Percentiles rank a stretch among this genome's conserved stretches.
phyloP scores from a whole-genome alignment of 306 rosid species.

The Dryas drummondii region DNA sequence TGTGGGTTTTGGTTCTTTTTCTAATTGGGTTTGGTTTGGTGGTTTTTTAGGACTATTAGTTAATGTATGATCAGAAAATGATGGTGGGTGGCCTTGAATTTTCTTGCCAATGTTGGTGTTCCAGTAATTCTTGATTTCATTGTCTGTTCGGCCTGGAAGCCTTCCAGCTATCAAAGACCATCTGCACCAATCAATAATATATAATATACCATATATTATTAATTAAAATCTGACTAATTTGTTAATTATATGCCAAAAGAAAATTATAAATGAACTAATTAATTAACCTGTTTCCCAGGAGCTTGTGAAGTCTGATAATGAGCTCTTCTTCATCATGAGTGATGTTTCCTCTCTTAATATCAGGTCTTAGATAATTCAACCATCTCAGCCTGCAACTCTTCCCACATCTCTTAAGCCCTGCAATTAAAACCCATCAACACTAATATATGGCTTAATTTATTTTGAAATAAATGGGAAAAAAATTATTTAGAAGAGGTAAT shows the following conservation, averaged over 20 bases:
- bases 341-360: constrained; percentile 51
- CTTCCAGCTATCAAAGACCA: constrained; percentile 82
- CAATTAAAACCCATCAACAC: background rate
- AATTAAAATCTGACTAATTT: background rate
- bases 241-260: background rate
- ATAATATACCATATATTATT: too few relatives aligned
- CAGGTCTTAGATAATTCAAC: constrained; percentile 49
- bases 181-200: constrained; percentile 31
- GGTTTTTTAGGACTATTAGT: constrained; percentile 8
- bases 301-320: constrained; percentile 50
- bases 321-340: constrained; percentile 49
- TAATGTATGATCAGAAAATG: constrained; percentile 7
- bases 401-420: constrained; percentile 50
- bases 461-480: background rate
- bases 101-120: constrained; percentile 62
- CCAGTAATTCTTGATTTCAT: constrained; percentile 84
- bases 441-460: background rate
- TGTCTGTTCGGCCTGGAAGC: constrained; percentile 88
- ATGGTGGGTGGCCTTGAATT: constrained; percentile 22
- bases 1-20: background rate
- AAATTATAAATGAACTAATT: background rate
- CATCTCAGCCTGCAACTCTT: constrained; percentile 51
- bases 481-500: too few relatives aligned
- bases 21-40: background rate
- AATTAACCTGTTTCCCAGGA: constrained; percentile 47